Evolutionary conservation across 495 filamentous ascomycete species (phyloP).

Genomic region (Xylaria longipes): DNA sequence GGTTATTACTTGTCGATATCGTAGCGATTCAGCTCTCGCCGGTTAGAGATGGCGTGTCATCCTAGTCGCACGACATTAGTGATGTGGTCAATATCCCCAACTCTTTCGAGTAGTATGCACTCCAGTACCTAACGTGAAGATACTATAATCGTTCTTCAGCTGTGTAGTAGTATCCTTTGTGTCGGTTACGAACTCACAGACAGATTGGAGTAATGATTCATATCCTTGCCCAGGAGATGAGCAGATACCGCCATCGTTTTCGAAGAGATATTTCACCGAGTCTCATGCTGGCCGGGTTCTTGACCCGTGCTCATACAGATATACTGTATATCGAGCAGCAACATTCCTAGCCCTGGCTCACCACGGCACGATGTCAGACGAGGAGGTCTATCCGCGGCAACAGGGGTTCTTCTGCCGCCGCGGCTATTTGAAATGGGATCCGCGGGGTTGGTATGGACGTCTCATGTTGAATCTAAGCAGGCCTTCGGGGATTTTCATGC

Average conservation of each 20-base stretch:
- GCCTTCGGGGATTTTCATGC: neutral
- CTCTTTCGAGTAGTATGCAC: neutral
- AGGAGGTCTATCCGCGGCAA: conserved; percentile 19
- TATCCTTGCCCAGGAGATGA: neutral
- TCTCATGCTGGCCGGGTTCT: neutral
- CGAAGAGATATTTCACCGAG: neutral
- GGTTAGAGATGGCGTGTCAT: too few species aligned
- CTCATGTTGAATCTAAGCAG: conserved; percentile 15
- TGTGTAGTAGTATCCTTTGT: neutral
- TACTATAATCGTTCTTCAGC: neutral
- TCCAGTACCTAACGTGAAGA: neutral
- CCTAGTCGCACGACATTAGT: neutral
- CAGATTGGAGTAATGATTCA: neutral
- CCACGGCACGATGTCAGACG: conserved; percentile 12
- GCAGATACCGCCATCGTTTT: neutral
- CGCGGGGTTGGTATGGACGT: neutral
- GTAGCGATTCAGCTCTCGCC: neutral
- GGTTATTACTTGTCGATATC: neutral
- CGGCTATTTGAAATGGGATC: conserved; percentile 22
- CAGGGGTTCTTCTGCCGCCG: conserved; percentile 16
- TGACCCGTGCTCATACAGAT: neutral
- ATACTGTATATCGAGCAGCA: neutral
- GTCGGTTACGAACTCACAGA: neutral
- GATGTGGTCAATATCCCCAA: neutral
- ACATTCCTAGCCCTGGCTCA: neutral